Conservation (phyloP, 2,329 filamentous ascomycete species). For the Talaromyces marneffei region DNA sequence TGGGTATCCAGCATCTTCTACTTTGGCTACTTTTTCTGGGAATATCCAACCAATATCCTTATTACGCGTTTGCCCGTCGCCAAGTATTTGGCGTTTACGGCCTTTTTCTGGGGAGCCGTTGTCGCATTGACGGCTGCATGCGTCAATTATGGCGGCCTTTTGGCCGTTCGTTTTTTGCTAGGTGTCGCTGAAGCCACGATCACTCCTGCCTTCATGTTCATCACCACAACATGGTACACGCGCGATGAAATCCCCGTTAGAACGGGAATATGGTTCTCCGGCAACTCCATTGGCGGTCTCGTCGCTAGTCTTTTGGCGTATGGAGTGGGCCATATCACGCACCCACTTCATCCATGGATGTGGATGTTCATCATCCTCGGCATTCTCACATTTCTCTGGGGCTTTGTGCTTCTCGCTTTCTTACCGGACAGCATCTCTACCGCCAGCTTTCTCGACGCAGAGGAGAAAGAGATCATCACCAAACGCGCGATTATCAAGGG, state of each 20-base stretch:
- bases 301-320: conserved; percentile 54
- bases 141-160: conserved; percentile 54
- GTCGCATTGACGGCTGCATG: conserved; percentile 59
- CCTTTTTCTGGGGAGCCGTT: conserved; percentile 58
- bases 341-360: conserved; percentile 49
- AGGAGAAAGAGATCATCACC: conserved; percentile 44
- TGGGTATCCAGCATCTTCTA: conserved; percentile 14
- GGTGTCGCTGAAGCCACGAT: conserved; percentile 50
- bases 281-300: conserved; percentile 52
- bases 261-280: conserved; percentile 46
- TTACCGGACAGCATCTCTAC: conserved; percentile 43
- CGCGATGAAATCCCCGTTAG: conserved; percentile 47
- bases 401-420: conserved; percentile 24
- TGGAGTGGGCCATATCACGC: conserved; percentile 54
- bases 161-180: conserved; percentile 62
- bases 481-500: conserved; percentile 49
- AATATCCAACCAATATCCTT: conserved; percentile 61
- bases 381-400: conserved; percentile 32
- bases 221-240: conserved; percentile 49
- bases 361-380: conserved; percentile 55
- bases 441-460: conserved; percentile 39
- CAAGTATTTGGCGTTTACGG: conserved; percentile 60
- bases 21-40: conserved; percentile 50
- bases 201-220: conserved; percentile 47
- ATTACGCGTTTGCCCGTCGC: conserved; percentile 59